phyloP scores from a whole-genome alignment of 345 rosid species.

The Rubroshorea leprosula region DNA sequence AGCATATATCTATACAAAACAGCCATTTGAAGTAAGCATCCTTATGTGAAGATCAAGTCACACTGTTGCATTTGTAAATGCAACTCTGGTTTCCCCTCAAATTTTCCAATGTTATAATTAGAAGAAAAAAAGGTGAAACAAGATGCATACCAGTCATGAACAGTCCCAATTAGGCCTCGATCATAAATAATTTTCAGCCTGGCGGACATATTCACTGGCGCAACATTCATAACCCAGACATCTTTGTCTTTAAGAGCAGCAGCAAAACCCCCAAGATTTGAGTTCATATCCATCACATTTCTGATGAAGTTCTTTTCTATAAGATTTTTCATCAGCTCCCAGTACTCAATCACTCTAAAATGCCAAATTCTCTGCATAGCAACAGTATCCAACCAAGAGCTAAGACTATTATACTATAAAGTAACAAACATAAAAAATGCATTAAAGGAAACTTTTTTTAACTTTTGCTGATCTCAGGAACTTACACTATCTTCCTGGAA shows the following conservation, averaged over 20 bases:
- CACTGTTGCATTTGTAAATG: too few relatives aligned
- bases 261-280: slow-evolving; percentile 89
- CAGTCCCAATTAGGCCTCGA: slow-evolving; percentile 92
- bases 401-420: neutral
- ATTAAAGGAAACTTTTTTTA: neutral
- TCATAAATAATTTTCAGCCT: slow-evolving; percentile 83
- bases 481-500: slow-evolving; percentile 75
- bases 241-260: slow-evolving; percentile 75
- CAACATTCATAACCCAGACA: slow-evolving; percentile 97
- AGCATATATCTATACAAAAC: too few relatives aligned
- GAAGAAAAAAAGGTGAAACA: too few relatives aligned
- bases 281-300: slow-evolving; percentile 98
- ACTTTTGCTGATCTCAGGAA: slow-evolving; percentile 14
- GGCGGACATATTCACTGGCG: slow-evolving; percentile 57
- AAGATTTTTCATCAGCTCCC: slow-evolving; percentile 84
- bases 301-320: slow-evolving; percentile 64
- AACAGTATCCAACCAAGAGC: slow-evolving; percentile 6
- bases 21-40: too few relatives aligned
- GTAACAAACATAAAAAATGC: neutral
- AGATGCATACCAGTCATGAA: slow-evolving; percentile 80
- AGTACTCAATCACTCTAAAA: slow-evolving; percentile 74
- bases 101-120: too few relatives aligned
- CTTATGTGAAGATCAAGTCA: too few relatives aligned
- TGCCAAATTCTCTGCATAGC: slow-evolving; percentile 75
- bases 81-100: too few relatives aligned